Evolutionary conservation across 164 flowering plant species (phyloP), one percentile per base, ranked within the genome.

Genomic region (Aristolochia fimbriata): DNA sequence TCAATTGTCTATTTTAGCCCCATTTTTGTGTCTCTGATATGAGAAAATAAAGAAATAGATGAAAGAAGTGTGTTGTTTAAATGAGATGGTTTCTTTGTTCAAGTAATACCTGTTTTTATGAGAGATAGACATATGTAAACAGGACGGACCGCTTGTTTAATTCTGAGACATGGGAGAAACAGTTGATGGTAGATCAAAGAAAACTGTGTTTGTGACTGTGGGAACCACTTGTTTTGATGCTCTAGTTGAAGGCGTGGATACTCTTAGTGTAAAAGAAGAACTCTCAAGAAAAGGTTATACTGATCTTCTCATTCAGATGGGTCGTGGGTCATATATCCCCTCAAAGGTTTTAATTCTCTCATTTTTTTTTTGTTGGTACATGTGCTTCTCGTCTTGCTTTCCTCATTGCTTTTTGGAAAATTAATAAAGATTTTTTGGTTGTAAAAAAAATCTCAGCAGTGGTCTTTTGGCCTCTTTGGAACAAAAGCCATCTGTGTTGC

Each of bases 171-270:
- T 66, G 64, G 64, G 59, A 45, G 68, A 55, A 19, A 43, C 43
- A 50, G 67, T 17, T 7, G 3, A 17, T 47, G 51, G n/a, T 23
- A 27, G 45, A 33, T 21, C 31, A 9, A 60, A 65, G 68, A 79
- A 65, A 66, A 57, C 54, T 15, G 93, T 83, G 20, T 90, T 87
- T 71, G 92, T 87, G 58, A 90, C 97, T 0, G 97, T 90, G 47
- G 97, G 97, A 33, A 90, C 94, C 8, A 87, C 95, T n/a, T 61
- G 78, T 63, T 90, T 87, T 62, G 95, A 90, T 81, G 78, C 84
- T 41, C 84, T 90, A 57, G 95, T 87, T 61, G 78, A 68, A 74
- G 87, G 79, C 4, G 82, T 79, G 51, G 90, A 85, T 62, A 62
- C 76, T 48, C 57, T 61, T 23, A 79, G 76, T 49, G 75, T 82